Evolutionary conservation across 2,329 filamentous ascomycete genomes (phyloP), one percentile per base, ranked within the genome.

Genomic region (Colletotrichum somersetense): DNA sequence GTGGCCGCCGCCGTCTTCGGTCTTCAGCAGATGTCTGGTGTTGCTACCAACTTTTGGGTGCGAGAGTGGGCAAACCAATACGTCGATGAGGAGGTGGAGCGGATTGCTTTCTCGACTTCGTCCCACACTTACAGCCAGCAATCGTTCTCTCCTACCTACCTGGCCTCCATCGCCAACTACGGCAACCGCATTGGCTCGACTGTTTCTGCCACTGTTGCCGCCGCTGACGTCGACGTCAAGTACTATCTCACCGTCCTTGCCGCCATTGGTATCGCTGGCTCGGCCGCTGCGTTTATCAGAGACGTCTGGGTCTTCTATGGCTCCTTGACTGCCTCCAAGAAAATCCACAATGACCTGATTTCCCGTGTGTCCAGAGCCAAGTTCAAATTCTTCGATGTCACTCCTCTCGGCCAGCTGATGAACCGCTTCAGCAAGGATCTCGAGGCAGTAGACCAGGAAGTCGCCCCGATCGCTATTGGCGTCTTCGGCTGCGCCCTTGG

Each of bases 351-450:
- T 75, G 86, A 89, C 46, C 86, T 99, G 66, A 92, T 99, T 80
- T 87, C 89, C 38, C 87, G 92, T 1, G 91, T 99, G 33, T 92
- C 94, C 18, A 91, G 95, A 75, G 96, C 96, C 40, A 96, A 95
- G 80, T 98, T 99, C 86, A 95, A 93, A 79, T 99, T 99, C 84
- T 99, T 99, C 78, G 96, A 99, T 78, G 93, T 96, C 1, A 99
- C 96, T 0, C 96, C 96, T 2, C 89, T 98, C 0, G 96, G 96
- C 16, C 96, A 98, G 82, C 88, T 99, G 77, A 98, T 98, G 92
- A 99, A 99, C 82, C 91, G 96, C 26, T 99, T 99, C 84, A 98
- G 96, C 80, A 98, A 98, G 82, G 96, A 99, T 80, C 89, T 99
- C 18, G 95, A 99, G 80, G 91, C 95, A 14, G 88, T 99, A 26